Evolutionary conservation across 495 filamentous ascomycete species (phyloP).

Genomic region (Lasiosphaeria miniovina): DNA sequence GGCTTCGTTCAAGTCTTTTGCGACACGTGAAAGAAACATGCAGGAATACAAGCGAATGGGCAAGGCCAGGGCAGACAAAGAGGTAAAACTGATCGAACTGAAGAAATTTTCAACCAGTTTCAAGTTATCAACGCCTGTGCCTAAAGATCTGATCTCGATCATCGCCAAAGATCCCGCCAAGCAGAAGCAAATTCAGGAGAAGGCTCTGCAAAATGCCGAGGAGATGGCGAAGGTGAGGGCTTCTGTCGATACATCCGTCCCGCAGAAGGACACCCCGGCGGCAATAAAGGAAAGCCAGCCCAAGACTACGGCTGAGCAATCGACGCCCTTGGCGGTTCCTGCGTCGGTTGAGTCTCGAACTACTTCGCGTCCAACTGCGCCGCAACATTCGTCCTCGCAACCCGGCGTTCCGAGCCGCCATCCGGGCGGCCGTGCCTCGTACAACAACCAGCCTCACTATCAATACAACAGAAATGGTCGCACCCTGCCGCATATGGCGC

Average conservation of each 20-base stretch:
- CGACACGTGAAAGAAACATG: slow-evolving; percentile 50
- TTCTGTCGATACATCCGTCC: slow-evolving; percentile 31
- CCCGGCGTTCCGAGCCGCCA: slow-evolving; percentile 36
- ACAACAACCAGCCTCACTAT: slow-evolving; percentile 31
- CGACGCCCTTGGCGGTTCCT: slow-evolving; percentile 20
- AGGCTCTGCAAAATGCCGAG: slow-evolving; percentile 66
- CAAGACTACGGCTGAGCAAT: slow-evolving; percentile 30
- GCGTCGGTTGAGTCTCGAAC: slow-evolving; percentile 28
- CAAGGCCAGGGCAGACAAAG: slow-evolving; percentile 79
- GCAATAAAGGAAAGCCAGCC: slow-evolving; percentile 33
- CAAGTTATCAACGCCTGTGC: slow-evolving; percentile 88
- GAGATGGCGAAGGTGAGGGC: slow-evolving; percentile 49
- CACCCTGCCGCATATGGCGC: slow-evolving; percentile 34
- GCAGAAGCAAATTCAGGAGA: slow-evolving; percentile 88
- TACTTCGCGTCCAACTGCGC: slow-evolving; percentile 27
- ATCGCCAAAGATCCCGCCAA: slow-evolving; percentile 92
- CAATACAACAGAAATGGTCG: slow-evolving; percentile 37
- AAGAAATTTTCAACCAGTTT: slow-evolving; percentile 94
- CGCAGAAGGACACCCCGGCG: slow-evolving; percentile 37
- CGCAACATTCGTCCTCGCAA: slow-evolving; percentile 32
- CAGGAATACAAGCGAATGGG: slow-evolving; percentile 69
- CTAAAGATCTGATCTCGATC: slow-evolving; percentile 87
- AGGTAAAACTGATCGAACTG: slow-evolving; percentile 85
- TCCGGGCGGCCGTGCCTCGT: slow-evolving; percentile 27
- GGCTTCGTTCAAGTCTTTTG: slow-evolving; percentile 78